Conservation (phyloP, 441 rosid species). For the Pelargonium myrrhifolium region DNA sequence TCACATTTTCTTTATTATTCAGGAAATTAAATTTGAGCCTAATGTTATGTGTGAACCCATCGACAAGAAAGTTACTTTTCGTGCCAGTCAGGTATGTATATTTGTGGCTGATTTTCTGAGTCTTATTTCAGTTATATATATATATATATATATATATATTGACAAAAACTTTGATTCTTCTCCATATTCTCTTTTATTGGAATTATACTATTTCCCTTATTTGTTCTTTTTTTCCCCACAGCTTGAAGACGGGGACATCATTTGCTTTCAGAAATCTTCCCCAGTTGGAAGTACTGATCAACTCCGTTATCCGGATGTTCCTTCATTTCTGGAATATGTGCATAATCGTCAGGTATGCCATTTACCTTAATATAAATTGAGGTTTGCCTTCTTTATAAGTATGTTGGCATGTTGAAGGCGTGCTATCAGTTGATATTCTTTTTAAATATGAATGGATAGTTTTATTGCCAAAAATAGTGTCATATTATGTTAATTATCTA, state of each 20-base stretch:
- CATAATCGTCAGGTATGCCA: conserved; percentile 53
- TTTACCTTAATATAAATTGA: neutral
- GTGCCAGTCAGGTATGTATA: conserved; percentile 40
- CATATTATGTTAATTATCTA: conserved; percentile 1
- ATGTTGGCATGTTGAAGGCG: neutral
- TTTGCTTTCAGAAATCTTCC: conserved; percentile 51
- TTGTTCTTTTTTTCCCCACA: conserved; percentile 13
- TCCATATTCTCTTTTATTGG: conserved; percentile 17
- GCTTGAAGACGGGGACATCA: conserved; percentile 70
- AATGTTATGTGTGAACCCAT: conserved; percentile 53
- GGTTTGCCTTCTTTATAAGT: neutral
- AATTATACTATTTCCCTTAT: neutral
- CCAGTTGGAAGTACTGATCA: conserved; percentile 30
- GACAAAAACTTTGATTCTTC: conserved; percentile 1
- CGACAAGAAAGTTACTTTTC: conserved; percentile 44
- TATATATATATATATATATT: neutral
- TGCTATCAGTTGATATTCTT: neutral
- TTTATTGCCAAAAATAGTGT: neutral
- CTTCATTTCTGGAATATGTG: conserved; percentile 57
- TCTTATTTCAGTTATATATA: neutral
- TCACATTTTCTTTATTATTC: conserved; percentile 16
- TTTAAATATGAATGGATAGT: neutral
- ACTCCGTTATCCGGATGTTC: conserved; percentile 52
- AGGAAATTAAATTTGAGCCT: conserved; percentile 69
- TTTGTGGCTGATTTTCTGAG: neutral